Conservation (phyloP, 1,139 yeast species). For the Kazachstania sp. region DNA sequence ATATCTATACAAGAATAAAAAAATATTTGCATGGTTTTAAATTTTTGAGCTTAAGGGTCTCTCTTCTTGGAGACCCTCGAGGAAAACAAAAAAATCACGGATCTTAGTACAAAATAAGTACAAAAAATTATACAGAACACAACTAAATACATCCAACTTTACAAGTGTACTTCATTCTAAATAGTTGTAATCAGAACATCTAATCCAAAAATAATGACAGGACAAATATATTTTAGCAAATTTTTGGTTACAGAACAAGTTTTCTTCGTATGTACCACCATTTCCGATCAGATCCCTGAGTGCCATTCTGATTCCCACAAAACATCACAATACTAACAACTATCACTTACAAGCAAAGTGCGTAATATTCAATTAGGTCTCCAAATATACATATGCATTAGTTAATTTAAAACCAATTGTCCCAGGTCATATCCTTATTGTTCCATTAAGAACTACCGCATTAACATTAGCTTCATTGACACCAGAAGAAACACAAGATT, state of each 20-base stretch:
- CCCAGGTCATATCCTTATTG: conserved; percentile 85
- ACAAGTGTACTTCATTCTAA: too few relatives aligned
- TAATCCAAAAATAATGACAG: conserved; percentile 16
- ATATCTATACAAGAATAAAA: not conserved
- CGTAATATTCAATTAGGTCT: conserved; percentile 24
- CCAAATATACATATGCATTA: conserved; percentile 62
- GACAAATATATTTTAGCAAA: conserved; percentile 25
- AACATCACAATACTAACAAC: not conserved
- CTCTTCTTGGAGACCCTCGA: too few relatives aligned
- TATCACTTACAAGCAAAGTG: not conserved
- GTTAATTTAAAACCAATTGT: conserved; percentile 86
- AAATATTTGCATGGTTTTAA: not conserved
- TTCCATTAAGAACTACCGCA: conserved; percentile 58
- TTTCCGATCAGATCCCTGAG: not conserved
- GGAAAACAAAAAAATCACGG: too few relatives aligned
- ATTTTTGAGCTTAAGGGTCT: too few relatives aligned
- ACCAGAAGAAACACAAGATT: conserved; percentile 66
- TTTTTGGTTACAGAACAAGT: conserved; percentile 31
- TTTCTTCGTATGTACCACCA: conserved; percentile 17
- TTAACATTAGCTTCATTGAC: conserved; percentile 59
- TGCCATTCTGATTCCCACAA: not conserved
- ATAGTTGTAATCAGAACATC: too few relatives aligned
- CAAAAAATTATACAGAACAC: too few relatives aligned
- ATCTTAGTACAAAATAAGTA: too few relatives aligned
- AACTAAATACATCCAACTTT: too few relatives aligned